Evolutionary conservation across 2,329 filamentous ascomycete species (phyloP), one percentile per base, ranked within the genome.

Genomic region (Emmonsia crescens): DNA sequence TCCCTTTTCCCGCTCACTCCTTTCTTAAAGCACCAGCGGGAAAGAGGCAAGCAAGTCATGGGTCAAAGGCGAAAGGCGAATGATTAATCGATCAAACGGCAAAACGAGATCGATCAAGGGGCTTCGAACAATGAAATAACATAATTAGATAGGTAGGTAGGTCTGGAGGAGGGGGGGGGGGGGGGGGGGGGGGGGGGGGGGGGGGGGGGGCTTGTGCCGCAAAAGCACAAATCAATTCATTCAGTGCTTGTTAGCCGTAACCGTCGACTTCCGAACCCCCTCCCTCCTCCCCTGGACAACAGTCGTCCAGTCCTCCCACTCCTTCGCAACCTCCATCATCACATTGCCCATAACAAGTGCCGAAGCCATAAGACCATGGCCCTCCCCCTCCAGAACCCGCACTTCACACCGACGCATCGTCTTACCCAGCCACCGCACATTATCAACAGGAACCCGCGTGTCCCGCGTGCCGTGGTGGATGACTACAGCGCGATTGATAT

Each of bases 391-490:
- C 2, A 99, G 80, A 5, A 97, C 85, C 5, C 93, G 82, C 16
- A 99, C 90, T 73, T 97, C 94, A 73, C 93, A 97, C 56, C 89
- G 82, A 36, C 89, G 85, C 92, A 99, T 97, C 49, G 89, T 89
- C 75, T 92, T 92, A 62, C 91, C 92, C 8, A 99, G 82, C 94
- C 94, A 99, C 66, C 88, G 84, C 27, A 96, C 91, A 70, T 99
- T 99, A 62, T 96, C 94, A 16, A 96, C 88, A 0, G 94, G 94
- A 1, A 99, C 94, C 29, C 94, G 84, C 6, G 88, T 91, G 70
- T 99, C 94, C 68, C 89, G 86, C 70, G 85, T 90, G 44, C 94
- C 94, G 72, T 99, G 94, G 70, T 96, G 93, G 66, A 99, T 96
- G 29, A 96, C 88, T 0, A 97, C 89, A 0, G 90, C 85, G 9